These are phyloP conservation scores for Xylaria digitata DNA, from an alignment of 2,329 filamentous ascomycete species.

Conservation along the genomic window DNA sequence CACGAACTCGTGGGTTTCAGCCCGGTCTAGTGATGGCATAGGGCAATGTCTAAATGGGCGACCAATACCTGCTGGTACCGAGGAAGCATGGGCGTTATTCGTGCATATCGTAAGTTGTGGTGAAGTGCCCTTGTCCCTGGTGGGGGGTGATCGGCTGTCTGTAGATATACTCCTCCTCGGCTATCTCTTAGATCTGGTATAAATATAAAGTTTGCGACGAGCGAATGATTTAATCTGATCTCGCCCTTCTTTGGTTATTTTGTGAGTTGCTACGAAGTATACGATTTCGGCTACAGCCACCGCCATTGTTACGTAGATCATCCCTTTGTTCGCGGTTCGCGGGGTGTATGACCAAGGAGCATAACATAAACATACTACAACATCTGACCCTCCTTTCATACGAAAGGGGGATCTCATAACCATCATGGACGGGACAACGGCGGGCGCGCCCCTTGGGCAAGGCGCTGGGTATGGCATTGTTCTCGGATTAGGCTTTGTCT, in stretches of 20 bases:
- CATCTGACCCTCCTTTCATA: not conserved
- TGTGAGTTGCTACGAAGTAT: not conserved
- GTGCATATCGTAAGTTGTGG: conserved; percentile 17
- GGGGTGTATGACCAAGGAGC: not conserved
- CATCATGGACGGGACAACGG: conserved; percentile 27
- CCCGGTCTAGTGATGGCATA: conserved; percentile 10
- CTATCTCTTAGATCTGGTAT: conserved; percentile 11
- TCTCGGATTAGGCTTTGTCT: conserved; percentile 77
- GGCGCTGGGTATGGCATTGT: conserved; percentile 83
- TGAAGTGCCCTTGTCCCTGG: conserved; percentile 8
- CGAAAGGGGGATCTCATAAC: not conserved
- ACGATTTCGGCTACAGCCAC: not conserved
- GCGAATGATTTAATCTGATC: not conserved
- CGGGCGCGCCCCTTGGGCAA: conserved; percentile 59
- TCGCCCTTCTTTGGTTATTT: not conserved
- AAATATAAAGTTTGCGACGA: conserved; percentile 21
- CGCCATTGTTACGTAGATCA: not conserved
- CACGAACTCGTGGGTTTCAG: conserved; percentile 28
- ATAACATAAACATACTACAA: not conserved
- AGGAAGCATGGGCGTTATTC: conserved; percentile 1
- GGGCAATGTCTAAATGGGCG: conserved; percentile 3
- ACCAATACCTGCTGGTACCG: conserved; percentile 14
- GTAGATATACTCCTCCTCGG: conserved; percentile 6
- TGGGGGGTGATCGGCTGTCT: conserved; percentile 15
- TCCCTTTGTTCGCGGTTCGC: not conserved